These are phyloP conservation scores for Fusarium sp. DNA, from an alignment of 2,329 filamentous ascomycete genomes.

Conservation along the genomic window DNA sequence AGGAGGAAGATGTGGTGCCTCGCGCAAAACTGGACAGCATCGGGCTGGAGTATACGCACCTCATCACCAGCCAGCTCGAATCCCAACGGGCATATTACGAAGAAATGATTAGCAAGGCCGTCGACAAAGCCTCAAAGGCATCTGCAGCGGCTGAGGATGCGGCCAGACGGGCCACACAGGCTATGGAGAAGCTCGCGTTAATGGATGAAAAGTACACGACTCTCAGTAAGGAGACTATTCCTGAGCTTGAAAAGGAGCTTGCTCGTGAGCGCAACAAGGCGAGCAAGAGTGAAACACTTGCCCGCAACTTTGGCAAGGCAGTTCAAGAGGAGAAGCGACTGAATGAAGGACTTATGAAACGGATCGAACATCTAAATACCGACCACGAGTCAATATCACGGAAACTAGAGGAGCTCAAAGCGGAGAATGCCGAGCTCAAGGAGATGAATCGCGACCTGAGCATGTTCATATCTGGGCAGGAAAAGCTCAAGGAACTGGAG, in stretches of 20 bases:
- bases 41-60: slow-evolving; percentile 92
- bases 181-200: slow-evolving; percentile 61
- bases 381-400: slow-evolving; percentile 70
- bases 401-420: slow-evolving; percentile 68
- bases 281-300: slow-evolving; percentile 79
- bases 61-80: slow-evolving; percentile 92
- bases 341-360: slow-evolving; percentile 81
- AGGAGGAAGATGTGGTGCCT: slow-evolving; percentile 77
- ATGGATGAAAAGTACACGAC: slow-evolving; percentile 63
- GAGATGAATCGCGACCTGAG: slow-evolving; percentile 89
- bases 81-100: slow-evolving; percentile 95
- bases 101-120: slow-evolving; percentile 88
- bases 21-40: slow-evolving; percentile 79
- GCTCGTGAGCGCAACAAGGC: slow-evolving; percentile 76
- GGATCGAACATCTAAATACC: slow-evolving; percentile 80
- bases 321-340: slow-evolving; percentile 90
- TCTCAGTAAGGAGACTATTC: slow-evolving; percentile 68
- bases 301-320: slow-evolving; percentile 79
- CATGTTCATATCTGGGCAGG: slow-evolving; percentile 87
- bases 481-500: slow-evolving; percentile 81
- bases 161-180: slow-evolving; percentile 60
- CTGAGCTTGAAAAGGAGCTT: slow-evolving; percentile 78
- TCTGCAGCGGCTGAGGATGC: slow-evolving; percentile 75
- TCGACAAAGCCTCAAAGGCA: slow-evolving; percentile 87
- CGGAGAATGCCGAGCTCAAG: slow-evolving; percentile 78